Conservation (phyloP, 805 yeast species). For the Monosporozyma aquatica region DNA sequence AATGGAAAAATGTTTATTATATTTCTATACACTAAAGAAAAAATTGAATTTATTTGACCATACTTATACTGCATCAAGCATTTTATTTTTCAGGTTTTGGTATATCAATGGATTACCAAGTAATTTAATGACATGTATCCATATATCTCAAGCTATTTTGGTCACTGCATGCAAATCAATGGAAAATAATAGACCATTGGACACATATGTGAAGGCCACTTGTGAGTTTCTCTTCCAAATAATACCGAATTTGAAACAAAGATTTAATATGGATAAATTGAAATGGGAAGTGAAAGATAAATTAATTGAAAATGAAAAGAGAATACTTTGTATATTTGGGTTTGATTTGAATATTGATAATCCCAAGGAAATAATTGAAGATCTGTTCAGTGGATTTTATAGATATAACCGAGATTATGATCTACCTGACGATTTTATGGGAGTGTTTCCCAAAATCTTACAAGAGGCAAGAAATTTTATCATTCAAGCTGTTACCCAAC, state of each 20-base stretch:
- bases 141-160: conserved; percentile 27
- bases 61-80: conserved; percentile 30
- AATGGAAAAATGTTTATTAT: conserved; percentile 30
- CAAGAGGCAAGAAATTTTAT: conserved; percentile 29
- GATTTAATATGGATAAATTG: conserved; percentile 27
- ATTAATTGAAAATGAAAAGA: conserved; percentile 27
- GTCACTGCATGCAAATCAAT: conserved; percentile 31
- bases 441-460: conserved; percentile 24
- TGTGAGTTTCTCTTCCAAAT: conserved; percentile 23
- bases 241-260: conserved; percentile 14
- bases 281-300: conserved; percentile 32
- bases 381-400: conserved; percentile 27
- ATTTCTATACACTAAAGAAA: conserved; percentile 30
- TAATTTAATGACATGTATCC: conserved; percentile 24
- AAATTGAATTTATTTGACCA: conserved; percentile 29
- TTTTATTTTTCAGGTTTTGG: conserved; percentile 30
- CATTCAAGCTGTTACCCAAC: conserved; percentile 31
- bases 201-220: conserved; percentile 29
- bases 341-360: conserved; percentile 29
- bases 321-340: conserved; percentile 25
- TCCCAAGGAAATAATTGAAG: conserved; percentile 30
- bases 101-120: conserved; percentile 24
- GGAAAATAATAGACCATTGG: conserved; percentile 31
- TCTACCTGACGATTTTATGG: conserved; percentile 22
- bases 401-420: conserved; percentile 25